A percentile compares a stretch with the other conserved stretches of the same genome.
phyloP scores from a whole-genome alignment of 495 filamentous ascomycete species.

The Melanomma pulvis-pyrius region DNA sequence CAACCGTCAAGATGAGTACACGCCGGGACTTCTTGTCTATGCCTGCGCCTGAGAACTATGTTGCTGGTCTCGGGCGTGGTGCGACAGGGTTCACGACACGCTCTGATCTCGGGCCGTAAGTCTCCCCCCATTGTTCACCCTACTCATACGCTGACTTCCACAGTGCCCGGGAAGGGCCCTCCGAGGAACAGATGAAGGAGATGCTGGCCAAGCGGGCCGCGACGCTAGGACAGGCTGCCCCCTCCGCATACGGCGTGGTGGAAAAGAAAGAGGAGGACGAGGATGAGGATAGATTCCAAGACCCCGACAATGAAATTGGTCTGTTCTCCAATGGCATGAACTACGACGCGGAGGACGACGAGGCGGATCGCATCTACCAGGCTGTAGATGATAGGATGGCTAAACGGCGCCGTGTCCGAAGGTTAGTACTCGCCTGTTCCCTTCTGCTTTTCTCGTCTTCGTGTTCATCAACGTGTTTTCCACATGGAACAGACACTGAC shows the following conservation, averaged over 20 bases:
- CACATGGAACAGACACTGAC: constrained; percentile 80
- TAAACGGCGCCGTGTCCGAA: constrained; percentile 77
- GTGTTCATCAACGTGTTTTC: constrained; percentile 41
- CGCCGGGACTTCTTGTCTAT: constrained; percentile 91
- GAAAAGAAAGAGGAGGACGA: constrained; percentile 76
- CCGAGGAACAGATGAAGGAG: constrained; percentile 97
- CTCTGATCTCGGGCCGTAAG: constrained; percentile 95
- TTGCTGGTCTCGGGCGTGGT: constrained; percentile 95
- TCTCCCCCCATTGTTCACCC: too few species aligned
- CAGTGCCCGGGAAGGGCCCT: constrained; percentile 93
- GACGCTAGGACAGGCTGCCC: constrained; percentile 76
- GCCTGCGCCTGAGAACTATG: constrained; percentile 95
- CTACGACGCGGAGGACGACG: constrained; percentile 95
- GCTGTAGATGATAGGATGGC: constrained; percentile 97
- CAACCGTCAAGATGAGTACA: constrained; percentile 54
- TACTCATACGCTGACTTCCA: too few species aligned
- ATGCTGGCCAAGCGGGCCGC: constrained; percentile 89
- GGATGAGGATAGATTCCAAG: constrained; percentile 86
- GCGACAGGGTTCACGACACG: constrained; percentile 98
- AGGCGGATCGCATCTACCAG: constrained; percentile 93
- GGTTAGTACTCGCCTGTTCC: constrained; percentile 69
- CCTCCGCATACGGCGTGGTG: constrained; percentile 74
- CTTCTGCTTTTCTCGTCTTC: constrained; percentile 24
- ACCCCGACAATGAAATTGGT: constrained; percentile 96
- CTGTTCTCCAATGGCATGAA: constrained; percentile 84